Evolutionary conservation across 371 early-diverging fungal species (phyloP).

Genomic region (Zancudomyces culisetae): DNA sequence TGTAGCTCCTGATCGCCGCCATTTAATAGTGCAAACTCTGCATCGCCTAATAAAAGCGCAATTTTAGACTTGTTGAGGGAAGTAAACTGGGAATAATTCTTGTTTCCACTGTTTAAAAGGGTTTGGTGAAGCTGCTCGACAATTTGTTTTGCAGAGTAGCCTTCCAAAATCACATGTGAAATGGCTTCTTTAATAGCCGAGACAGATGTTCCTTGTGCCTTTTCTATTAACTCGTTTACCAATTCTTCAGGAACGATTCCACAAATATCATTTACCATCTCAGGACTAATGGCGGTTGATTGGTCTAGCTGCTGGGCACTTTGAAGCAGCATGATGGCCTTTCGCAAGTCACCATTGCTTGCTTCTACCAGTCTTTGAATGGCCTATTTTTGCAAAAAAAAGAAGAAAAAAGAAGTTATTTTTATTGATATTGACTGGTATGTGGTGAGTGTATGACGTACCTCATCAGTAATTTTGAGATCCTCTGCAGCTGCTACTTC

Average conservation of each 20-base stretch:
- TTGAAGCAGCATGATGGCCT: conserved; percentile 81
- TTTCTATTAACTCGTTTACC: conserved; percentile 32
- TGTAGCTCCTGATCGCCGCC: conserved; percentile 84
- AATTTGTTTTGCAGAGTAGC: conserved; percentile 59
- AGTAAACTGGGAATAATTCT: conserved; percentile 16
- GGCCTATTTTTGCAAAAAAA: conserved; percentile 16
- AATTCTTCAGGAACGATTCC: conserved; percentile 49
- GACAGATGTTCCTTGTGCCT: conserved; percentile 25
- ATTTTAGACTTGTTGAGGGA: conserved; percentile 52
- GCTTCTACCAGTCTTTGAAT: conserved; percentile 48
- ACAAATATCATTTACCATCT: conserved; percentile 54
- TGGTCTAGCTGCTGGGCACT: conserved; percentile 48
- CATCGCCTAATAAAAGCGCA: conserved; percentile 32
- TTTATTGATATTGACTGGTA: too few species aligned
- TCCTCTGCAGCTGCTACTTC: conserved; percentile 48
- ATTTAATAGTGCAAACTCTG: conserved; percentile 55
- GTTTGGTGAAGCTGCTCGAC: conserved; percentile 34
- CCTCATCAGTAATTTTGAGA: conserved; percentile 30
- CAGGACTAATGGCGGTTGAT: conserved; percentile 27
- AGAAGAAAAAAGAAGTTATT: neutral
- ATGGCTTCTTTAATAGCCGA: conserved; percentile 28
- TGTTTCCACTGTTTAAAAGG: neutral
- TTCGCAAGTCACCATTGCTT: conserved; percentile 81
- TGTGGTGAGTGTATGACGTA: too few species aligned
- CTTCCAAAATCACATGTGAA: conserved; percentile 33